Conservation (phyloP, 345 rosid species). For the Linum lewisii region DNA sequence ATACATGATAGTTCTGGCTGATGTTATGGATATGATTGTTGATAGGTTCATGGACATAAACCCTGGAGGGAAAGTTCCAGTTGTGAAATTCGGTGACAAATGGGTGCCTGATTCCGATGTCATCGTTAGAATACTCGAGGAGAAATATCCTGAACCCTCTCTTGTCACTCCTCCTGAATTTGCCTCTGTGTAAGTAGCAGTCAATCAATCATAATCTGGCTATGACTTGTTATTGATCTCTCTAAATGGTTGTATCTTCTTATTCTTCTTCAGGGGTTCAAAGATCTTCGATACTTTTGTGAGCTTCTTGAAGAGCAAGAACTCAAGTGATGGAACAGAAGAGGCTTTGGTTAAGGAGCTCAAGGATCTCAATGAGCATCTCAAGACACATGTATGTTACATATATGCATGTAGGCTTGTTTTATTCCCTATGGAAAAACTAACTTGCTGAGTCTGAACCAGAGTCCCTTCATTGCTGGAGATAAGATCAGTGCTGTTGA, state of each 20-base stretch:
- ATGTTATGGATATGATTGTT: neutral
- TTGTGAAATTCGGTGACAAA: conserved; percentile 57
- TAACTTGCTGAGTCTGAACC: conserved; percentile 14
- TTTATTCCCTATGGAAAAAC: conserved; percentile 2
- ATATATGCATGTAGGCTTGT: neutral
- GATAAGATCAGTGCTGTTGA: conserved; percentile 65
- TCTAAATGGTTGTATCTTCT: neutral
- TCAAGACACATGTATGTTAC: conserved; percentile 46
- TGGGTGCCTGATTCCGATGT: conserved; percentile 89
- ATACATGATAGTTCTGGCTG: neutral
- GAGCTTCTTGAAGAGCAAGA: conserved; percentile 77
- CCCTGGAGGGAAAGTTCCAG: conserved; percentile 81
- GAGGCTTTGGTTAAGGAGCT: conserved; percentile 66
- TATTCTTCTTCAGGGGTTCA: conserved; percentile 46
- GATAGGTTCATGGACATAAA: conserved; percentile 69
- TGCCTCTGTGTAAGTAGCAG: conserved; percentile 44
- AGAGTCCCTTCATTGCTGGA: conserved; percentile 80
- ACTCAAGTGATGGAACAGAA: conserved; percentile 64
- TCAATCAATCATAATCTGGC: no score
- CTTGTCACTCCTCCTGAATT: conserved; percentile 53
- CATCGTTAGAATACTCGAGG: conserved; percentile 64
- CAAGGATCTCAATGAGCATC: conserved; percentile 73
- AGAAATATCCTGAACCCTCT: conserved; percentile 69
- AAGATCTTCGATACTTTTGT: conserved; percentile 52
- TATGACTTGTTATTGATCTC: no score